phyloP scores from a whole-genome alignment of 768 basidiomycete genomes.

The Tylopilus sp. region DNA sequence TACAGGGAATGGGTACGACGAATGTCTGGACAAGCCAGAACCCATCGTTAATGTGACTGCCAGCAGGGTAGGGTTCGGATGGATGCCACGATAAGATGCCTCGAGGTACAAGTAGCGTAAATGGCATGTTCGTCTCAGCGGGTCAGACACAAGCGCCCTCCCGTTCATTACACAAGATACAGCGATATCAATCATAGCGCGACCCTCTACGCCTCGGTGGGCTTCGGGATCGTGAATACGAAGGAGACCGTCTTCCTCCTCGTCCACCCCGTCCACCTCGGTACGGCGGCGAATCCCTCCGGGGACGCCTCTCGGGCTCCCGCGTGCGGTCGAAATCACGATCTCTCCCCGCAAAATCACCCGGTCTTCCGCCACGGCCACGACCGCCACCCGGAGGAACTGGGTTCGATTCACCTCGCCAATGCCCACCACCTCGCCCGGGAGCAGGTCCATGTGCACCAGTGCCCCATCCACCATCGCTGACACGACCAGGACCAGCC shows the following conservation, averaged over 20 bases:
- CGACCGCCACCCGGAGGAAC: slow-evolving; percentile 40
- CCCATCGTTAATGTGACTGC: slow-evolving; percentile 19
- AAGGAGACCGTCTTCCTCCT: slow-evolving; percentile 37
- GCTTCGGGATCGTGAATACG: slow-evolving; percentile 40
- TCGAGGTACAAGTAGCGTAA: neutral
- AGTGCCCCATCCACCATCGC: slow-evolving; percentile 51
- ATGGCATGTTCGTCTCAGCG: neutral
- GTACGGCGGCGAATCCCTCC: slow-evolving; percentile 48
- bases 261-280: slow-evolving; percentile 42
- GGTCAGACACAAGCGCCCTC: neutral
- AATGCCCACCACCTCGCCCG: slow-evolving; percentile 65
- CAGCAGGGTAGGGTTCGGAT: neutral
- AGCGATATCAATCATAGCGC: slow-evolving; percentile 30
- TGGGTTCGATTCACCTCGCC: slow-evolving; percentile 67
- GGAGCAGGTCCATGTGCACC: slow-evolving; percentile 33
- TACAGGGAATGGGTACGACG: neutral
- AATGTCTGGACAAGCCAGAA: slow-evolving; percentile 21
- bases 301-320: slow-evolving; percentile 50
- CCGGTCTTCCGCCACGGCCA: slow-evolving; percentile 39
- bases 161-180: neutral
- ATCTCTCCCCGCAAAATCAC: slow-evolving; percentile 34
- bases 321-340: slow-evolving; percentile 36
- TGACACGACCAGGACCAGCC: slow-evolving; percentile 36
- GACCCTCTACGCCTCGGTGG: slow-evolving; percentile 37
- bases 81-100: slow-evolving; percentile 9